Evolutionary conservation across 257 asterid species (phyloP), one percentile per base, ranked within the genome.

Genomic region (Solanum virginianum): DNA sequence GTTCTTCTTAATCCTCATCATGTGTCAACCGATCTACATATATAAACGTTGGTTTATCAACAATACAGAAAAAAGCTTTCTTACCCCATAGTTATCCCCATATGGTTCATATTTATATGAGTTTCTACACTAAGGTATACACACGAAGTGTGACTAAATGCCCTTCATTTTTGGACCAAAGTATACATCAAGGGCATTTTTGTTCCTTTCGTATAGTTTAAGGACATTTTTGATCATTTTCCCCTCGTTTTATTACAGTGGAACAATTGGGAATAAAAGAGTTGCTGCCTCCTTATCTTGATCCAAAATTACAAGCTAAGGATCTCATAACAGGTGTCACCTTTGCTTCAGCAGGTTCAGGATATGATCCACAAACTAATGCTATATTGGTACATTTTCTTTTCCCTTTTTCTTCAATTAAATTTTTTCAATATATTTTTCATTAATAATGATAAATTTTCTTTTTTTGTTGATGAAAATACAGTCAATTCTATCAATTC

Each of bases 271-370:
- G 94, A 56, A 83, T 92, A 43, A 92, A 92, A 84, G 74, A 84
- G 12, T 83, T 89, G 57, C 24, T 90, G 81, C 94, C 94, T 2
- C 87, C 97, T 9, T 91, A 91, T 80, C 88, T 92, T 7, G 94
- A 93, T 74, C 94, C 91, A 60, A 86, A 88, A 60, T 71, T 91
- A 82, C 83, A 82, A 84, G 66, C 86, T 80, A 84, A 89, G 81
- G 96, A 94, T 75, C 96, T 94, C 87, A 16, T 92, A 36, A 93
- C 96, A 1, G 97, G 96, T 1, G 92, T 93, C 3, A 92, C 87
- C 88, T 93, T 92, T 81, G 96, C 96, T 54, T 90, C 95, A 49
- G 93, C 92, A 68, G 93, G 88, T 49, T 88, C 90, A 7, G 92
- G 97, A 77, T 93, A 89, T 80, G 97, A 94, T 85, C 93, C 96